phyloP scores from a whole-genome alignment of 2,329 filamentous ascomycete species.

The Phaeomoniella chlamydospora region DNA sequence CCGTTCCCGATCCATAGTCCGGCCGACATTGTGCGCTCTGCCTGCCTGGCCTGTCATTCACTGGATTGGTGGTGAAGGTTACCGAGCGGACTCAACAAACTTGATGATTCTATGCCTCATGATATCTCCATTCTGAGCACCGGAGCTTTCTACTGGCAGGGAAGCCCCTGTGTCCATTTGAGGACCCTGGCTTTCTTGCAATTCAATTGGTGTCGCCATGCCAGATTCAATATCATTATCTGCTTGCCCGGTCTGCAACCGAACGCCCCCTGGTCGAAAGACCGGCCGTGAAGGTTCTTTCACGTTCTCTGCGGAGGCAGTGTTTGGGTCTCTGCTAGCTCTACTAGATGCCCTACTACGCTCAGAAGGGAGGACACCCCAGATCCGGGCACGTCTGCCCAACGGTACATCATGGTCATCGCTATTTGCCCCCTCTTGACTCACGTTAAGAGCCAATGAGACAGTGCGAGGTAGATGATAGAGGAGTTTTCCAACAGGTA shows the following conservation, averaged over 20 bases:
- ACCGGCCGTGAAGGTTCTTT: slow-evolving; percentile 15
- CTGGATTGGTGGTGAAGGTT: background rate
- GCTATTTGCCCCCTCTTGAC: slow-evolving; percentile 4
- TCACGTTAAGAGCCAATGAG: slow-evolving; percentile 29
- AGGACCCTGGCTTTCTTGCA: too few species aligned
- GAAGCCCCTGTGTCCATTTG: too few species aligned
- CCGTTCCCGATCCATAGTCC: background rate
- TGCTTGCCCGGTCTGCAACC: background rate
- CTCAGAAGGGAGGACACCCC: background rate
- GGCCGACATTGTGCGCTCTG: background rate
- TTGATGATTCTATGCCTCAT: background rate
- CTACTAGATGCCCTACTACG: slow-evolving; percentile 14
- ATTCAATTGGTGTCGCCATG: background rate
- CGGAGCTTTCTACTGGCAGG: too few species aligned
- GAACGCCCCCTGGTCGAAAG: slow-evolving; percentile 4
- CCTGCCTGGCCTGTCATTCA: background rate
- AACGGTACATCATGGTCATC: background rate
- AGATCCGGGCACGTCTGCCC: background rate
- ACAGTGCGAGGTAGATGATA: slow-evolving; percentile 31
- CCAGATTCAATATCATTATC: background rate
- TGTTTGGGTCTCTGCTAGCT: slow-evolving; percentile 16
- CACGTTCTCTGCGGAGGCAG: slow-evolving; percentile 15
- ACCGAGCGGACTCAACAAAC: background rate
- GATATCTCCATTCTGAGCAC: too few species aligned
- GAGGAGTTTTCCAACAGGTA: slow-evolving; percentile 47